Base-by-base conservation (phyloP, 225 moss, liverwort and hornwort species). In the Antitrichia curtipendula region DNA sequence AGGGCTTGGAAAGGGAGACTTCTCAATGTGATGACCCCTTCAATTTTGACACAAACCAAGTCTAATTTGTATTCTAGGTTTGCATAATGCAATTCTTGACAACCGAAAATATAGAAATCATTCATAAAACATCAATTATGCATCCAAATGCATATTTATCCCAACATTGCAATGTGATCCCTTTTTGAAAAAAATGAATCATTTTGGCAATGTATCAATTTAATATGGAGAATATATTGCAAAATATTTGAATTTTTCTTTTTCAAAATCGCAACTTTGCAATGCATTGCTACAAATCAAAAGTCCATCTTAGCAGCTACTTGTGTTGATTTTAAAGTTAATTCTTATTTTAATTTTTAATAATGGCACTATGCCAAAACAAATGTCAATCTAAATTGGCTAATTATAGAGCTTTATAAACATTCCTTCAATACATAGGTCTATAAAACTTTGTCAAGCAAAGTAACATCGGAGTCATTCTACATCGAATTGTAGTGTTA, bases 1-100 rank as follows among this genome's bases (percentile, higher is more conserved):
- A n/a, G n/a, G n/a, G n/a, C n/a, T n/a, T n/a, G n/a, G n/a, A n/a
- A n/a, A n/a, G n/a, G n/a, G n/a, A n/a, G n/a, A n/a, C n/a, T n/a
- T n/a, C n/a, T n/a, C n/a, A n/a, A n/a, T n/a, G n/a, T n/a, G n/a
- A n/a, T n/a, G n/a, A n/a, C n/a, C n/a, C n/a, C n/a, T n/a, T n/a
- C n/a, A n/a, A n/a, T n/a, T n/a, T n/a, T n/a, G n/a, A n/a, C n/a
- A n/a, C n/a, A n/a, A n/a, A n/a, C n/a, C n/a, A n/a, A n/a, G 2
- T 6, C 10, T 29, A 21, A 41, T 22, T 70, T 17, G 3, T 45
- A 45, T 28, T 45, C 18, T 68, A 22, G 22, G 22, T 0, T 38
- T 0, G 7, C 21, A 15, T 70, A 4, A 14, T 5, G 3, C 1
- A 70, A 0, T 3, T 40, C 4, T 41, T 41, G 14, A 70, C 24